A percentile compares a stretch with the other conserved stretches of the same genome.
Conservation (phyloP, 306 rosid genomes). For the Acacia confusa region DNA sequence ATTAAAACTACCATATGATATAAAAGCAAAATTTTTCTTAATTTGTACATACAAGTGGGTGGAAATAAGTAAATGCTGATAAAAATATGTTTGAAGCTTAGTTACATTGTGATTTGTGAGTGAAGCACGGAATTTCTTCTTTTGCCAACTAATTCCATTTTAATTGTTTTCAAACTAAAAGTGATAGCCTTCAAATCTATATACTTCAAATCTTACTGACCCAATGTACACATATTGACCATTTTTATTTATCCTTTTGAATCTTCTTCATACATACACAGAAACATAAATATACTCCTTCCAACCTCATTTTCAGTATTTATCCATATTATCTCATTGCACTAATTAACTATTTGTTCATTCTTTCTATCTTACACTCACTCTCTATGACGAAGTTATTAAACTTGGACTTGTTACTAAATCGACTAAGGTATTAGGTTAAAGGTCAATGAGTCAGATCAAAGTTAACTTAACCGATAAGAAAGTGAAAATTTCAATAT, state of each 20-base stretch:
- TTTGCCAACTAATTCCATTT: slow-evolving; percentile 15
- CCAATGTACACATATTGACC: slow-evolving; percentile 22
- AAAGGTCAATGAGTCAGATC: no score
- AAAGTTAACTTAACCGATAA: no score
- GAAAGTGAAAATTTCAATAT: no score
- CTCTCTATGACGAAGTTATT: neutral
- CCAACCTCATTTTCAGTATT: no score
- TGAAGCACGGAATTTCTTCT: slow-evolving; percentile 30
- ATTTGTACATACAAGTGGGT: slow-evolving; percentile 20
- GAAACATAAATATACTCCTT: no score
- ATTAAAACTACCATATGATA: neutral
- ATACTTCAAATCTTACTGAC: slow-evolving; percentile 30
- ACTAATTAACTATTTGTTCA: neutral
- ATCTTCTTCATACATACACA: no score
- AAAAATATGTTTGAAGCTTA: slow-evolving; percentile 37
- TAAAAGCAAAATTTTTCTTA: neutral
- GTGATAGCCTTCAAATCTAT: slow-evolving; percentile 25
- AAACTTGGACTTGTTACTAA: no score
- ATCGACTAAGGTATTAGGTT: accelerated
- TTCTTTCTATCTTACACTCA: no score
- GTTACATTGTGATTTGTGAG: slow-evolving; percentile 32
- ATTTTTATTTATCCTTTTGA: neutral
- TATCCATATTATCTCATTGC: no score
- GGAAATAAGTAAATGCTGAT: slow-evolving; percentile 28
- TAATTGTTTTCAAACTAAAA: slow-evolving; percentile 5